Evolutionary conservation across 345 rosid genomes (phyloP).

Genomic region (Populus nigra): DNA sequence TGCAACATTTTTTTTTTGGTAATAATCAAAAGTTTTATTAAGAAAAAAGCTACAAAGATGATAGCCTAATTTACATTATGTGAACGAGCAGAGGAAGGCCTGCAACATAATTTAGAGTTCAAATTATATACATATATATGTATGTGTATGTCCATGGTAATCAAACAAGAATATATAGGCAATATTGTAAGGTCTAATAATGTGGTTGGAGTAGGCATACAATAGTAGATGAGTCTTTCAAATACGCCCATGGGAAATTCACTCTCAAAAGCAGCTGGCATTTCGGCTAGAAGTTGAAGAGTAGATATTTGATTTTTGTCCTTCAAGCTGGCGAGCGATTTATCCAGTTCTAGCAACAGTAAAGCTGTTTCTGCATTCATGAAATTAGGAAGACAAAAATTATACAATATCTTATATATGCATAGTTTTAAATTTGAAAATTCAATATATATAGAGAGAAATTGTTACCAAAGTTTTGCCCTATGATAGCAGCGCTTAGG

Average conservation of each 20-base stretch:
- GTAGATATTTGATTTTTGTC: conserved; percentile 5
- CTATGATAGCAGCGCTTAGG: conserved; percentile 27
- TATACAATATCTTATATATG: no score
- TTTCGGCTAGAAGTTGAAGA: conserved; percentile 21
- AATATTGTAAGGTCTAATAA: no score
- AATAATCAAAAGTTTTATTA: no score
- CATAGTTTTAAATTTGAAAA: no score
- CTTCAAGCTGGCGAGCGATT: conserved; percentile 2
- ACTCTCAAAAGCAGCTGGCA: conserved; percentile 1
- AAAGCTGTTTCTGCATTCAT: conserved; percentile 19
- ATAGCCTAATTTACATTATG: no score
- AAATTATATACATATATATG: background rate
- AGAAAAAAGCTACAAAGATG: no score
- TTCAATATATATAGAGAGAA: background rate
- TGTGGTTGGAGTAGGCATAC: conserved; percentile 2
- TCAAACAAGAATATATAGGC: no score
- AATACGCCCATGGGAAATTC: background rate
- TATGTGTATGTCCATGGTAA: no score
- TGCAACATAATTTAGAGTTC: no score
- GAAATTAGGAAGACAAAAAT: background rate
- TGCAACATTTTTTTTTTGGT: no score
- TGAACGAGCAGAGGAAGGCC: no score
- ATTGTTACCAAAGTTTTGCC: conserved; percentile 22
- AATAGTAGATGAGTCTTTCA: background rate
- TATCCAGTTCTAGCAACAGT: conserved; percentile 6